A percentile compares a stretch with the other conserved stretches of the same genome.
These are phyloP conservation scores for Nepenthes gracilis DNA, from an alignment of 148 eudicot species.

Conservation along the genomic window DNA sequence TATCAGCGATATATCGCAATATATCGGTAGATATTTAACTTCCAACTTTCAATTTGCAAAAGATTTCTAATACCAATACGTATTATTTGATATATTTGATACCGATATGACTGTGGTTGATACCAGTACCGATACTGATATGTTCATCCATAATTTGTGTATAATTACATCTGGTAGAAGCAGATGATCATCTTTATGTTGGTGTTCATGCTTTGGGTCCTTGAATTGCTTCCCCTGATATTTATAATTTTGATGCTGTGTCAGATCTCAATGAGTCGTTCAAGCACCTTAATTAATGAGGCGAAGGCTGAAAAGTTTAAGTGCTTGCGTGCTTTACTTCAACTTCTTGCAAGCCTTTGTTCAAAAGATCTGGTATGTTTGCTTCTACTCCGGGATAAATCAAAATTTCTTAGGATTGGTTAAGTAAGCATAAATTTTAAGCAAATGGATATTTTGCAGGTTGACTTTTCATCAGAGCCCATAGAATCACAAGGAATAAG, in stretches of 20 bases:
- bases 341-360: slow-evolving; percentile 73
- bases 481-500: slow-evolving; percentile 62
- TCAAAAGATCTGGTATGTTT: slow-evolving; percentile 80
- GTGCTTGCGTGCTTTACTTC: slow-evolving; percentile 88
- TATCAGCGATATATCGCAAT: too few species aligned
- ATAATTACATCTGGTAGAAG: too few species aligned
- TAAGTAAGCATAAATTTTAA: background rate
- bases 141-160: too few species aligned
- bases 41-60: too few species aligned
- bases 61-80: too few species aligned
- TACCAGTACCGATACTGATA: too few species aligned
- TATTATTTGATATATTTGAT: too few species aligned
- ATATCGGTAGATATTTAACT: too few species aligned
- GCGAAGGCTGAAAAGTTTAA: slow-evolving; percentile 76
- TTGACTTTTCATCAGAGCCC: slow-evolving; percentile 71
- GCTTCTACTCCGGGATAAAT: background rate
- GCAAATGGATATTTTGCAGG: slow-evolving; percentile 25
- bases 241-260: background rate
- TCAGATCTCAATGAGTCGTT: slow-evolving; percentile 62
- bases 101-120: too few species aligned
- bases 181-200: too few species aligned
- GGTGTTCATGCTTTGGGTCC: too few species aligned
- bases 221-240: too few species aligned
- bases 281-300: slow-evolving; percentile 69
- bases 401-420: background rate